Conservation (phyloP, 768 basidiomycete genomes). For the Xerocomellus dryophilus region DNA sequence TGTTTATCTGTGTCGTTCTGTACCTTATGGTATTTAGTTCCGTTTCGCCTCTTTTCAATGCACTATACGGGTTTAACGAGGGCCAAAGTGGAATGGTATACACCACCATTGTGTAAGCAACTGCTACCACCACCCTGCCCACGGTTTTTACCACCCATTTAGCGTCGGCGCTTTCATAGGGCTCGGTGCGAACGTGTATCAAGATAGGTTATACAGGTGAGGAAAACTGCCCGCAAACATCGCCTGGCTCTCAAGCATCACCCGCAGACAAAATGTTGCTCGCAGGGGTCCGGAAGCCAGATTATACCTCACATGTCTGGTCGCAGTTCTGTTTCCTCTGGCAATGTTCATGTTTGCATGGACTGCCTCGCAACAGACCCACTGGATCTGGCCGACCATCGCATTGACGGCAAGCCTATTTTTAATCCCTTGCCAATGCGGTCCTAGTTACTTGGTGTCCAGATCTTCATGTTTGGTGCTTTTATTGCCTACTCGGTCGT, state of each 20-base stretch:
- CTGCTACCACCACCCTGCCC: not conserved
- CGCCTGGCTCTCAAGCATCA: constrained; percentile 20
- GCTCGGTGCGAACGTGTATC: constrained; percentile 41
- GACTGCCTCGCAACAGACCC: constrained; percentile 51
- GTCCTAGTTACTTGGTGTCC: not conserved
- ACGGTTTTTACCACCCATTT: not conserved
- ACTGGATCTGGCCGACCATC: constrained; percentile 51
- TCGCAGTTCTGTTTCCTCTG: constrained; percentile 49
- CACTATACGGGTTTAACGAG: constrained; percentile 57
- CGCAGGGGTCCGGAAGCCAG: constrained; percentile 51
- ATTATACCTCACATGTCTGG: constrained; percentile 52
- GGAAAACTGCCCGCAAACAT: not conserved
- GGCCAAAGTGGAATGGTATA: constrained; percentile 62
- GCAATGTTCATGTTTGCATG: constrained; percentile 72
- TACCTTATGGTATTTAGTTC: constrained; percentile 38
- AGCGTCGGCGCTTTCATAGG: constrained; percentile 55
- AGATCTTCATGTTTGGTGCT: constrained; percentile 49
- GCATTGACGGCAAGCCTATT: constrained; percentile 9
- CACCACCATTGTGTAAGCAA: constrained; percentile 49
- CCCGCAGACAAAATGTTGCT: constrained; percentile 28
- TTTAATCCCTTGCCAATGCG: not conserved
- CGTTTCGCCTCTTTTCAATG: constrained; percentile 51
- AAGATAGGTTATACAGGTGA: constrained; percentile 47
- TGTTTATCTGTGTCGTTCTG: not conserved
- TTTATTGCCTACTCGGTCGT: constrained; percentile 54